A percentile compares a stretch with the other conserved stretches of the same genome.
phyloP scores from a whole-genome alignment of 257 asterid species.

The Thymus mandschuricus region DNA sequence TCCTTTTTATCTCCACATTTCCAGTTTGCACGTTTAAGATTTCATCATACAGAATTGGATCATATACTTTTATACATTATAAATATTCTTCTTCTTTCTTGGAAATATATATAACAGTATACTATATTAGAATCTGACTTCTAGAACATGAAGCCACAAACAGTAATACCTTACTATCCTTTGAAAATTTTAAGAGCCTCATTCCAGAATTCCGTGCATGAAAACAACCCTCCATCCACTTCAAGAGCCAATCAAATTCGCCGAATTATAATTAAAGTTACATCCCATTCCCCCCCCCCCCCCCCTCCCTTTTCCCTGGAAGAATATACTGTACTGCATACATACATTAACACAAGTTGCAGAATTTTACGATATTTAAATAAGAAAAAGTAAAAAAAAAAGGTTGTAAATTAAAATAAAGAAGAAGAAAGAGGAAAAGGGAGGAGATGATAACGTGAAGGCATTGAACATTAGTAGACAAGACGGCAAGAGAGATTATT shows the following conservation, averaged over 20 bases:
- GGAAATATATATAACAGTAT: too few species aligned
- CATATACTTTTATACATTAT: too few species aligned
- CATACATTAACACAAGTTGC: constrained; percentile 6
- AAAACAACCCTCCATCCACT: constrained; percentile 6
- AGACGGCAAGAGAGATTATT: constrained; percentile 42
- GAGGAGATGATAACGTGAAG: constrained; percentile 39
- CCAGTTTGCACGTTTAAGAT: background rate
- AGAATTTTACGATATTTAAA: background rate
- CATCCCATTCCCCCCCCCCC: background rate
- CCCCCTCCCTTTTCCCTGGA: background rate
- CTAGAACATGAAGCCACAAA: too few species aligned
- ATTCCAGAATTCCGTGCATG: background rate
- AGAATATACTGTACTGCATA: background rate
- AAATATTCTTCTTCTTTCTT: too few species aligned
- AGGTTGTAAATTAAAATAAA: background rate
- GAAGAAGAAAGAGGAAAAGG: background rate
- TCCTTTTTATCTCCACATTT: constrained; percentile 12
- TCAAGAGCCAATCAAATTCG: constrained; percentile 27
- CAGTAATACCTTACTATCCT: background rate
- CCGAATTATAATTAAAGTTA: background rate
- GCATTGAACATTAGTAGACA: constrained; percentile 41
- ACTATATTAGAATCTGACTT: too few species aligned
- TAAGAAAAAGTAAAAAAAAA: background rate
- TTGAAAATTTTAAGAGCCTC: background rate
- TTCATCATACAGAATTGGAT: background rate